phyloP scores from a whole-genome alignment of 345 rosid species.

The Eucalyptus globulus region DNA sequence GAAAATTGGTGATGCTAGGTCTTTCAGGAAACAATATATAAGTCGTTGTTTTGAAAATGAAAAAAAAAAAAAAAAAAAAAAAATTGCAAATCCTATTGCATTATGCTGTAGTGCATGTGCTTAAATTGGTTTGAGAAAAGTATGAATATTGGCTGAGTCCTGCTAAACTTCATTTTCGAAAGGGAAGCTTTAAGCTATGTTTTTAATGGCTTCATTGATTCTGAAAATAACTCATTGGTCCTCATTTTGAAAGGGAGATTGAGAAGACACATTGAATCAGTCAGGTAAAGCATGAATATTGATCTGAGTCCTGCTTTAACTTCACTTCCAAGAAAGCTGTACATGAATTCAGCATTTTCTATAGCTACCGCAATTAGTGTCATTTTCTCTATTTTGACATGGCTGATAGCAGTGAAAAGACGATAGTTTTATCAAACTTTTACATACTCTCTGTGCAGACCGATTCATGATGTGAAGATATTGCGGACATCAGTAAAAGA shows the following conservation, averaged over 20 bases:
- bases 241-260: background rate
- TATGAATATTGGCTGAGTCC: background rate
- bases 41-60: background rate
- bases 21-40: background rate
- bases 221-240: background rate
- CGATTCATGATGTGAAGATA: conserved; percentile 96
- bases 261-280: background rate
- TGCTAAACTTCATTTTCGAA: background rate
- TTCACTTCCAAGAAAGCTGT: background rate
- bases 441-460: conserved; percentile 24
- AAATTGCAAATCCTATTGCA: background rate
- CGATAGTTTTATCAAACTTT: background rate
- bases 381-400: background rate
- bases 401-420: background rate
- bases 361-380: background rate
- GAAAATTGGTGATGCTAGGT: background rate
- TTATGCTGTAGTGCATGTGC: background rate
- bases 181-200: background rate
- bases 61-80: background rate
- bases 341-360: background rate
- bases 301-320: background rate
- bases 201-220: background rate
- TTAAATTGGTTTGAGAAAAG: background rate
- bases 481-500: conserved; percentile 69
- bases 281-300: background rate